These are phyloP conservation scores for Lolium multiflorum DNA, from an alignment of 176 grass and related monocot species.

Conservation along the genomic window DNA sequence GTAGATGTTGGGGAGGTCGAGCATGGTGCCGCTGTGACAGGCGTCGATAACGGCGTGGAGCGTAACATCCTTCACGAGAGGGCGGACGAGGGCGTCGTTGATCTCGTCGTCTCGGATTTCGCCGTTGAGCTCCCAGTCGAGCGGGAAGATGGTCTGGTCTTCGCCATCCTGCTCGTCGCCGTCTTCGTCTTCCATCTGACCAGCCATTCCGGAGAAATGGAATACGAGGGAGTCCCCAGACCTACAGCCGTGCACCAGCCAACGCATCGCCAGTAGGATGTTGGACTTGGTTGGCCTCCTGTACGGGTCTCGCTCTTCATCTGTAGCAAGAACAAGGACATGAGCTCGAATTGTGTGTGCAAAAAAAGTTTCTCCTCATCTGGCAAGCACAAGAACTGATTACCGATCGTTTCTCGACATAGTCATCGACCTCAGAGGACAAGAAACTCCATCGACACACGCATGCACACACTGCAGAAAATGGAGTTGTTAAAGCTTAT, in stretches of 20 bases:
- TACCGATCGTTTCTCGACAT: background rate
- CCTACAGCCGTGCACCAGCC: constrained; percentile 74
- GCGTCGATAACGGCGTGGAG: constrained; percentile 86
- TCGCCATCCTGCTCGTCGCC: constrained; percentile 80
- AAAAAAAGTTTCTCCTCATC: constrained; percentile 50
- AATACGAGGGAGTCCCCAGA: constrained; percentile 88
- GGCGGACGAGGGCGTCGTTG: constrained; percentile 77
- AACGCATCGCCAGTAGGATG: constrained; percentile 75
- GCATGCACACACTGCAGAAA: no score
- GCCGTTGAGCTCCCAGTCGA: constrained; percentile 61
- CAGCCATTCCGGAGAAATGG: constrained; percentile 82
- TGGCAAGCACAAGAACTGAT: background rate
- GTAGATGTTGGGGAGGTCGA: constrained; percentile 82
- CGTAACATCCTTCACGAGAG: constrained; percentile 57
- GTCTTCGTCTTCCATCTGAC: constrained; percentile 65
- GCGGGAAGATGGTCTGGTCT: constrained; percentile 83
- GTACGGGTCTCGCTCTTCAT: constrained; percentile 55
- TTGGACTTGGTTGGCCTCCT: constrained; percentile 72
- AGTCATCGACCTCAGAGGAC: background rate
- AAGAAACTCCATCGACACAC: background rate
- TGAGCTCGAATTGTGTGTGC: no score
- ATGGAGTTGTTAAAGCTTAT: background rate
- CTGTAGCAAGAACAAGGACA: constrained; percentile 21
- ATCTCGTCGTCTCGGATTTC: constrained; percentile 88
- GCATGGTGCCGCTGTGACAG: constrained; percentile 78